These are phyloP conservation scores for Pseudogymnoascus sp. DNA, from an alignment of 2,329 filamentous ascomycete genomes.

Conservation along the genomic window DNA sequence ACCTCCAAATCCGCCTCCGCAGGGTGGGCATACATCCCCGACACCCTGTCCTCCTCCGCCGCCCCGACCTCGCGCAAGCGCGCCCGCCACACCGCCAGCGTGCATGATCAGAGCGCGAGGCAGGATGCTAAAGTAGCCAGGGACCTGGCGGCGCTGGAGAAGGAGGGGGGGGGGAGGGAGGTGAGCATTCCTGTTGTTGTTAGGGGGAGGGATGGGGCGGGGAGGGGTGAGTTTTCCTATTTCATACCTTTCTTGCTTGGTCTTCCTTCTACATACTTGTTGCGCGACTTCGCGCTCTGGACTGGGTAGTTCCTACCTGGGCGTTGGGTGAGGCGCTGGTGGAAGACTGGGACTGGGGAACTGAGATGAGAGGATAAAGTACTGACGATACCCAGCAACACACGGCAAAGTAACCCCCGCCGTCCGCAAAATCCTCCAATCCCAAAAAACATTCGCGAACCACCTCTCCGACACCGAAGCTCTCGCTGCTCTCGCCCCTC, in stretches of 20 bases:
- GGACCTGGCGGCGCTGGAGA: conserved; percentile 74
- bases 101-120: conserved; percentile 65
- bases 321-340: background rate
- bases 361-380: background rate
- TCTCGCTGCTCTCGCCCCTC: conserved; percentile 34
- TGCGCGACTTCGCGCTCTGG: too few relatives aligned
- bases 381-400: conserved; percentile 16
- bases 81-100: conserved; percentile 48
- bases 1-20: conserved; percentile 61
- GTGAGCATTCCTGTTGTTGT: conserved; percentile 61
- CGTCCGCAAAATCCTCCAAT: conserved; percentile 69
- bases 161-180: conserved; percentile 63
- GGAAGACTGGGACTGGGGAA: background rate
- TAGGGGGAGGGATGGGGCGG: conserved; percentile 40
- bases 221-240: conserved; percentile 28
- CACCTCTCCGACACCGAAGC: conserved; percentile 75
- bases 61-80: conserved; percentile 60
- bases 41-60: conserved; percentile 51
- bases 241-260: too few relatives aligned
- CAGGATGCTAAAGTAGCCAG: conserved; percentile 75
- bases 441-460: conserved; percentile 76
- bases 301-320: background rate
- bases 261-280: too few relatives aligned
- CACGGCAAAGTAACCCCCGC: conserved; percentile 34
- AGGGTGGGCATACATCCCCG: conserved; percentile 88